Conservation (phyloP, 148 eudicot genomes). For the Cornus kousa region DNA sequence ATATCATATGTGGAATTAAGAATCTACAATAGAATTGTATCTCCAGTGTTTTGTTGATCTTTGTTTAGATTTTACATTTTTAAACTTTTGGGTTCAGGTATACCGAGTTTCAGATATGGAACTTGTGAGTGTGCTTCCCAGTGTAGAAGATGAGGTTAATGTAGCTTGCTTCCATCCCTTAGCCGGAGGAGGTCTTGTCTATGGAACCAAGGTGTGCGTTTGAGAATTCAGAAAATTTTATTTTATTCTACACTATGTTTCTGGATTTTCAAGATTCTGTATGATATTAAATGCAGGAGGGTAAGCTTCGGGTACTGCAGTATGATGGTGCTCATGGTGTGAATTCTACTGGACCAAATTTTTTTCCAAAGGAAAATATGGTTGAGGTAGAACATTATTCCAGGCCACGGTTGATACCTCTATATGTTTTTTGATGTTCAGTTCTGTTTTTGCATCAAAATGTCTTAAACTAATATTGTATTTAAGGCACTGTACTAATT, state of each 20-base stretch:
- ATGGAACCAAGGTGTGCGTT: slow-evolving; percentile 32
- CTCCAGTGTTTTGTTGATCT: background rate
- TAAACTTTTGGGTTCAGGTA: slow-evolving; percentile 19
- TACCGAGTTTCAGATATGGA: slow-evolving; percentile 33
- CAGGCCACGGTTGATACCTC: slow-evolving; percentile 2
- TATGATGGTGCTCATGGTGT: slow-evolving; percentile 7
- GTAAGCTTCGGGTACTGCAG: slow-evolving; percentile 30
- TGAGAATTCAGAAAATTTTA: too few species aligned
- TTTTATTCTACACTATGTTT: background rate
- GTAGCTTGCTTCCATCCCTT: slow-evolving; percentile 40
- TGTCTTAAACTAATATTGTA: background rate
- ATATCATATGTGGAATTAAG: background rate
- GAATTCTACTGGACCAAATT: slow-evolving; percentile 9
- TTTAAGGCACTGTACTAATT: too few species aligned
- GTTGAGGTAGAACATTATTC: slow-evolving; percentile 19
- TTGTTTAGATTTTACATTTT: background rate
- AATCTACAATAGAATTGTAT: background rate
- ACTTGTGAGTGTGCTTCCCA: slow-evolving; percentile 34
- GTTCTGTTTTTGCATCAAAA: background rate
- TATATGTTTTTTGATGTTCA: background rate
- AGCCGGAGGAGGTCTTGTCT: slow-evolving; percentile 31
- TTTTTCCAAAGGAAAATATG: slow-evolving; percentile 14
- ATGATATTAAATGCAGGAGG: slow-evolving; percentile 20
- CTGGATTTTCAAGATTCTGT: background rate
- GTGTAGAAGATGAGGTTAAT: slow-evolving; percentile 37